Base-by-base conservation (phyloP, 805 yeast species). In the Candida schatavii region DNA sequence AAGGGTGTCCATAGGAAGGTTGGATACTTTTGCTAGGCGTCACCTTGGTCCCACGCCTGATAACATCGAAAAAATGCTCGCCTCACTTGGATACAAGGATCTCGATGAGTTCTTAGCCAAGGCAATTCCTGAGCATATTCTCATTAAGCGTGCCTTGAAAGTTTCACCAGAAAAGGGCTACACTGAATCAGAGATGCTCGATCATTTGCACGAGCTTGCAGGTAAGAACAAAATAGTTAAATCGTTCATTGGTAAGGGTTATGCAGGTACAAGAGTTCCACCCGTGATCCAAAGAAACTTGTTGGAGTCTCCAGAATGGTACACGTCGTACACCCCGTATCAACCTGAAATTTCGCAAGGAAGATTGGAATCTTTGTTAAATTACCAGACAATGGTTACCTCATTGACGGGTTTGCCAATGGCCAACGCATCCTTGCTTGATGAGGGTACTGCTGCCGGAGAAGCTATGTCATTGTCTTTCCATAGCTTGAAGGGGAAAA, bases 331-430 rank as follows among this genome's bases (percentile, higher is more conserved):
- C 62, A 93, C 99, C 19, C 99, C 99, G 27, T 93, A 93, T 64
- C 99, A 93, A 69, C 97, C 99, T 0, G 99, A 93, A 63, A 90
- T 93, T 44, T 85, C 97, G 1, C 99, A 93, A 66, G 99, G 99
- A 41, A 81, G 99, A 54, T 75, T 93, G 54, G 96, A 91, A 67
- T 81, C 93, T 18, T 70, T 93, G 47, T 70, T 93, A 47, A 93
- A 93, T 65, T 93, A 78, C 68, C 99, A 93, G 68, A 93, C 99
- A n/a, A 73, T 91, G 56, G 74, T 93, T 13, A 66, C 89, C 22
- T 96, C 93, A 46, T 74, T 93, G 50, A 93, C 99, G 0, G 99
- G 98, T 1, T 74, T 93, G 66, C 85, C 88, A n/a, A 81, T 93
- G 54, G 90, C 98, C 39, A 93, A 93, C 61, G 95, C 97, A 2